Conservation (phyloP, 768 basidiomycete species). For the Kwoniella dendrophila region DNA sequence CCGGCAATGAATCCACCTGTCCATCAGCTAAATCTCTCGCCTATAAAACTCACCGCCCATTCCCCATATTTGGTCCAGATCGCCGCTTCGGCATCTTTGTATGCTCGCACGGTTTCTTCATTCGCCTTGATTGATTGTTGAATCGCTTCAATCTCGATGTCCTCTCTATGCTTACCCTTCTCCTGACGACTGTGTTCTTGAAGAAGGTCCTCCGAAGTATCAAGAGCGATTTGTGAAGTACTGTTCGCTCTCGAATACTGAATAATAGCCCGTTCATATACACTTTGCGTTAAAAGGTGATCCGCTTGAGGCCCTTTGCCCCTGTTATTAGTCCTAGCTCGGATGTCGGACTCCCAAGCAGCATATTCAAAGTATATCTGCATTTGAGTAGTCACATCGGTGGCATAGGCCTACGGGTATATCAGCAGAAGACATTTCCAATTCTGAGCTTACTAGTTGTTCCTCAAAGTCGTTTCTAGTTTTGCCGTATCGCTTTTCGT, state of each 20-base stretch:
- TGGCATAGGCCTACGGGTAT: constrained; percentile 2
- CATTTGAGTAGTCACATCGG: constrained; percentile 14
- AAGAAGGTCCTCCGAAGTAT: neutral
- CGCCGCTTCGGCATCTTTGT: constrained; percentile 43
- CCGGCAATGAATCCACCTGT: constrained; percentile 9
- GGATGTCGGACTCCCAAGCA: constrained; percentile 41
- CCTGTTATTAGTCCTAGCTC: constrained; percentile 25
- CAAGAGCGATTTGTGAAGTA: neutral
- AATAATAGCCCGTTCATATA: constrained; percentile 40
- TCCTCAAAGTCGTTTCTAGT: constrained; percentile 44
- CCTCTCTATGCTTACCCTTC: constrained; percentile 15
- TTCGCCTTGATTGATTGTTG: constrained; percentile 7
- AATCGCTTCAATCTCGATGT: constrained; percentile 4
- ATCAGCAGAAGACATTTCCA: neutral
- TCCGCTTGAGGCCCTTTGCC: constrained; percentile 25
- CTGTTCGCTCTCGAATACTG: constrained; percentile 19
- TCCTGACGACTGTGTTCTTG: neutral
- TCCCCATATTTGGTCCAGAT: constrained; percentile 44
- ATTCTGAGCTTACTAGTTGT: constrained; percentile 25
- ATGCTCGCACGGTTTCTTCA: constrained; percentile 21
- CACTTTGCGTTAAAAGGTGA: constrained; percentile 20
- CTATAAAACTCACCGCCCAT: constrained; percentile 36
- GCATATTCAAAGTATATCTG: constrained; percentile 31
- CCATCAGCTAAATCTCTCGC: neutral
- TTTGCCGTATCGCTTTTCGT: constrained; percentile 66